Percentiles rank a stretch among this genome's conserved stretches.
Evolutionary conservation across 352 stramenopile genomes (phyloP).

Genomic region (Phytophthora citrophthora): DNA sequence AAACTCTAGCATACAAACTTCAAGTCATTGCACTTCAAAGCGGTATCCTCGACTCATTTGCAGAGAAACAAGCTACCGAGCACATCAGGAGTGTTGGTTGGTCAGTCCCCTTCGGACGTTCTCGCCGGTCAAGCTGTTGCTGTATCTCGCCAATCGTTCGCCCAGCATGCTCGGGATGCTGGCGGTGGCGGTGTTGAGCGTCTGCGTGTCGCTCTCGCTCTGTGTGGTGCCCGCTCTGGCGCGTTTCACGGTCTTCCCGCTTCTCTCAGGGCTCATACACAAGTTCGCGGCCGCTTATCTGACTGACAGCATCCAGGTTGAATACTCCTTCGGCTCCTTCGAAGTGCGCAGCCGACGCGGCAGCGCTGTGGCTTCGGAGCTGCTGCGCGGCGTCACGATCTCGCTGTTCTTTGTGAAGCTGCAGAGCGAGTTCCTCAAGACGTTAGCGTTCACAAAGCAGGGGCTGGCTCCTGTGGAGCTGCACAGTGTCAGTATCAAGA

Average conservation of each 20-base stretch:
- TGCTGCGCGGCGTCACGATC: conserved; percentile 54
- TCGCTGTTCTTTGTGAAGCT: conserved; percentile 64
- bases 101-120: conserved; percentile 5
- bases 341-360: conserved; percentile 32
- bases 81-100: conserved; percentile 29
- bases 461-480: conserved; percentile 56
- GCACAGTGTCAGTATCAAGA: conserved; percentile 43
- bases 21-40: conserved; percentile 12
- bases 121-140: conserved; percentile 33
- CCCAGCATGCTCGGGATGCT: conserved; percentile 53
- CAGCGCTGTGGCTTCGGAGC: conserved; percentile 10
- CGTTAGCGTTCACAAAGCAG: conserved; percentile 64
- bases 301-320: conserved; percentile 55
- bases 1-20: conserved; percentile 1
- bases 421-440: conserved; percentile 57
- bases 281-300: conserved; percentile 59
- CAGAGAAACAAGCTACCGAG: conserved; percentile 8
- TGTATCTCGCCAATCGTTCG: conserved; percentile 38
- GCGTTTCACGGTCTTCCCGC: conserved; percentile 62
- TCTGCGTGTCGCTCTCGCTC: conserved; percentile 67
- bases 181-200: conserved; percentile 51
- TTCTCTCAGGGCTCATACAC: conserved; percentile 62
- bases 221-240: conserved; percentile 67
- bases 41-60: conserved; percentile 20
- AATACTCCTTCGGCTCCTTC: conserved; percentile 60